Evolutionary conservation across 148 eudicot genomes (phyloP), one percentile per base, ranked within the genome.

Genomic region (Amaranthus cruentus): DNA sequence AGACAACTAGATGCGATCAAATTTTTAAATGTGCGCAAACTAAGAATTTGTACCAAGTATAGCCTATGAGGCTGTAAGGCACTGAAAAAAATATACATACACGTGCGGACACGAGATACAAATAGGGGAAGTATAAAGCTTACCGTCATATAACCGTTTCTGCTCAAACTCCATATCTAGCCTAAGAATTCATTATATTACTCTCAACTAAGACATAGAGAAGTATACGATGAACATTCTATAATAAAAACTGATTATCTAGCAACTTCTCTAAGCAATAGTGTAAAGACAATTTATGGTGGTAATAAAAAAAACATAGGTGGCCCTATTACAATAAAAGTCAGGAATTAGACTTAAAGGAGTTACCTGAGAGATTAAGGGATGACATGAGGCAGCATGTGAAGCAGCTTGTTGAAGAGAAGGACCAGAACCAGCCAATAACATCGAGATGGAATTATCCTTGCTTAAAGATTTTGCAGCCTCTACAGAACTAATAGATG

Each of bases 351-450:
- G 47, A 73, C 55, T 53, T 55, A 15, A 47, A 60, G 14, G n/a
- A 57, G 61, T 51, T 72, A 91, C 98, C 93, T 94, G 82, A 62
- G 90, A 88, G 82, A 94, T 66, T 10, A 82, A 85, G 76, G 98
- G 89, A 84, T 88, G 93, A 53, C 86, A 88, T 9, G 91, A 87
- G 46, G 98, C 91, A 66, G 98, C 98, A 81, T 85, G 90, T 51
- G 81, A 75, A 70, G 93, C 98, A 80, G 97, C 98, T 78, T 89
- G 85, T 77, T 87, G 91, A 70, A 94, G 89, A 57, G 93, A 86
- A 58, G 89, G 81, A 68, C 98, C 97, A 70, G 93, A 88, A n/a
- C 98, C 98, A 66, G 91, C 98, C 73, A 94, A 83, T 71, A 94
- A 75, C 76, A 94, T 43, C 64, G 98, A 88, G 62, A 94, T 74